Evolutionary conservation across 1,139 yeast genomes (phyloP).

Genomic region (Candida mesenterica): DNA sequence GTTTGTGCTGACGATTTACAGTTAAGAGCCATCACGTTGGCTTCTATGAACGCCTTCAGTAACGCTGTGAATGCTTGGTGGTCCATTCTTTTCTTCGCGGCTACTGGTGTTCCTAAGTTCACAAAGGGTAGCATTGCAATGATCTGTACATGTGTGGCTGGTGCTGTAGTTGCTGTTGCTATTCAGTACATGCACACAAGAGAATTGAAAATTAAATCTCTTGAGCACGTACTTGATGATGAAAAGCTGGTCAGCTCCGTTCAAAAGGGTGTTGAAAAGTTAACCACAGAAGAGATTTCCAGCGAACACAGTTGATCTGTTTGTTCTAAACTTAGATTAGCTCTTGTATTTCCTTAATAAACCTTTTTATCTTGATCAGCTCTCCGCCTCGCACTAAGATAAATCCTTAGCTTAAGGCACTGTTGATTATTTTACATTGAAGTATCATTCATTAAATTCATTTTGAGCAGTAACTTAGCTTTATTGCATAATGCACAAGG

Average conservation of each 20-base stretch:
- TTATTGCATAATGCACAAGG: too few species aligned
- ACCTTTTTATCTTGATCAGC: too few species aligned
- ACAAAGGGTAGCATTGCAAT: slow-evolving; percentile 56
- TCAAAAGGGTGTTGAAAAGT: slow-evolving; percentile 1
- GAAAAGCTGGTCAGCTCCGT: slow-evolving; percentile 3
- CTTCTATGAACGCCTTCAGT: slow-evolving; percentile 63
- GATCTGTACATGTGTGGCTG: slow-evolving; percentile 45
- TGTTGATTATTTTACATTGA: too few species aligned
- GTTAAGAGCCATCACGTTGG: slow-evolving; percentile 56
- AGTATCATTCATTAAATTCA: too few species aligned
- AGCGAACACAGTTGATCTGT: too few species aligned
- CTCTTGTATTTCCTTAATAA: slow-evolving; percentile 52
- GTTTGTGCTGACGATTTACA: slow-evolving; percentile 53
- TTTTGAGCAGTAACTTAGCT: too few species aligned
- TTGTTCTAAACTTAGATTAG: too few species aligned
- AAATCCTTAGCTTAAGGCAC: too few species aligned
- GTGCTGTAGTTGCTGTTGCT: slow-evolving; percentile 19
- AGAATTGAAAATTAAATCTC: slow-evolving; percentile 22
- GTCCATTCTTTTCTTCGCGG: slow-evolving; percentile 52
- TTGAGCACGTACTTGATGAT: background rate
- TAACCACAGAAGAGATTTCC: background rate
- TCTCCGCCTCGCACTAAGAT: too few species aligned
- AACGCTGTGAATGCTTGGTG: slow-evolving; percentile 66
- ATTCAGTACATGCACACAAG: slow-evolving; percentile 34
- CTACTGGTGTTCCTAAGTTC: slow-evolving; percentile 50